phyloP scores from a whole-genome alignment of 116 monocot genomes.

The Trichopus zeylanicus region DNA sequence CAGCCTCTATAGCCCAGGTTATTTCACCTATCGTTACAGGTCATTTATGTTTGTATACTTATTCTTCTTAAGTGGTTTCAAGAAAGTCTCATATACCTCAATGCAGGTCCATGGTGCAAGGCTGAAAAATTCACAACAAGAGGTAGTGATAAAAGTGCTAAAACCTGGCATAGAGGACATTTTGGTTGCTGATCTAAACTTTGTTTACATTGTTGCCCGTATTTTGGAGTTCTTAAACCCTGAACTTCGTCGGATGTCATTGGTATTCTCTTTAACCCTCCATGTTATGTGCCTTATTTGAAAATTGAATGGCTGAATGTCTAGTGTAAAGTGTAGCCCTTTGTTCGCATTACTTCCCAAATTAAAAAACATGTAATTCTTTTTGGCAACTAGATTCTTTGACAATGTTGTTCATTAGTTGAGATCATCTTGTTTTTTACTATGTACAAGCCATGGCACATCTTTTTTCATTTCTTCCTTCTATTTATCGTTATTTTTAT shows the following conservation, averaged over 20 bases:
- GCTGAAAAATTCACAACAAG: constrained; percentile 70
- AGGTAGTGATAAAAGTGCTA: constrained; percentile 93
- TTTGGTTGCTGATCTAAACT: constrained; percentile 92
- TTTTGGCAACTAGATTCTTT: too few relatives aligned
- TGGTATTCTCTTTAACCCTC: constrained; percentile 28
- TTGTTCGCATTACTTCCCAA: background rate
- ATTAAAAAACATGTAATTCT: too few relatives aligned
- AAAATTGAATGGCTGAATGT: background rate
- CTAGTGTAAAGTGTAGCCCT: background rate
- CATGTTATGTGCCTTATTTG: background rate
- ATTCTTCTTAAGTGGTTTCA: constrained; percentile 9
- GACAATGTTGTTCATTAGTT: too few relatives aligned
- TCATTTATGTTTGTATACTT: background rate
- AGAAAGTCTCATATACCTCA: constrained; percentile 1
- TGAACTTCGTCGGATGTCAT: constrained; percentile 74
- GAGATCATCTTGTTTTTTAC: too few relatives aligned
- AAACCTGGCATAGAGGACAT: constrained; percentile 91
- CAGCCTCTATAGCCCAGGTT: constrained; percentile 95
- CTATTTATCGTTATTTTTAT: too few relatives aligned
- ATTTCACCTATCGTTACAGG: constrained; percentile 1
- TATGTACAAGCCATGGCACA: too few relatives aligned
- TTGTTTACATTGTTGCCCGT: constrained; percentile 79
- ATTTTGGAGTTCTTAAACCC: constrained; percentile 88
- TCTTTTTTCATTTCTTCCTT: too few relatives aligned
- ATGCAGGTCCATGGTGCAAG: constrained; percentile 83